phyloP scores from a whole-genome alignment of 2,329 filamentous ascomycete species.

The Amylocarpus encephaloides region DNA sequence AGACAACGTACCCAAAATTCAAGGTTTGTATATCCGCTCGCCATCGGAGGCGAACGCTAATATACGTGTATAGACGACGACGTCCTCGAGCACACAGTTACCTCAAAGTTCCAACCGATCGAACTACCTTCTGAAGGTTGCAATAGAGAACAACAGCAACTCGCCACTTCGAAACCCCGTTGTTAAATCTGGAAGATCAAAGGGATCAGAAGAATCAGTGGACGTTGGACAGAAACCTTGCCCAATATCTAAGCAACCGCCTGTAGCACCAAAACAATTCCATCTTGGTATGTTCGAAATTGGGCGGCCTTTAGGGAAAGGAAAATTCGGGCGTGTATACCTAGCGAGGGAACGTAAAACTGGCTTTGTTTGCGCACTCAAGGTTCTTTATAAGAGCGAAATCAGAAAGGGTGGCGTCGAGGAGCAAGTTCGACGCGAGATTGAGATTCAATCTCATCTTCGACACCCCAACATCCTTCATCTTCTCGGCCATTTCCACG shows the following conservation, averaged over 20 bases:
- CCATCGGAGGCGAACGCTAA: not conserved
- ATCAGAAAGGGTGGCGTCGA: constrained; percentile 57
- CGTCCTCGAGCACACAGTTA: not conserved
- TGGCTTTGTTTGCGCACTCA: constrained; percentile 62
- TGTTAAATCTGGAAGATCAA: not conserved
- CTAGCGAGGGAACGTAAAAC: constrained; percentile 58
- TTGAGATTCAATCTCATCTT: constrained; percentile 64
- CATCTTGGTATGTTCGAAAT: constrained; percentile 69
- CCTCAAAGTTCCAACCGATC: constrained; percentile 1
- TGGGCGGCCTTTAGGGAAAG: constrained; percentile 52
- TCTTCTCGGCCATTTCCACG: constrained; percentile 64
- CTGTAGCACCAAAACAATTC: constrained; percentile 52
- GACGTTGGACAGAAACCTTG: constrained; percentile 32
- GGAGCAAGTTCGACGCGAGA: constrained; percentile 63
- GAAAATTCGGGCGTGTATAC: constrained; percentile 65
- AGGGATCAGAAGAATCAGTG: not conserved
- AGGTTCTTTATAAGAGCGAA: constrained; percentile 63
- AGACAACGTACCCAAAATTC: not conserved
- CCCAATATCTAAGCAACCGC: constrained; percentile 40
- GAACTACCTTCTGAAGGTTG: constrained; percentile 3
- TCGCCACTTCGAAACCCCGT: not conserved
- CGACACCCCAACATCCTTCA: constrained; percentile 62
- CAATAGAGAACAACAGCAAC: constrained; percentile 1
- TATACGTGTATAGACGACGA: not conserved
- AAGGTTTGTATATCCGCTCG: not conserved